phyloP scores from a whole-genome alignment of 2,329 filamentous ascomycete species.

The Plenodomus lindquistii region DNA sequence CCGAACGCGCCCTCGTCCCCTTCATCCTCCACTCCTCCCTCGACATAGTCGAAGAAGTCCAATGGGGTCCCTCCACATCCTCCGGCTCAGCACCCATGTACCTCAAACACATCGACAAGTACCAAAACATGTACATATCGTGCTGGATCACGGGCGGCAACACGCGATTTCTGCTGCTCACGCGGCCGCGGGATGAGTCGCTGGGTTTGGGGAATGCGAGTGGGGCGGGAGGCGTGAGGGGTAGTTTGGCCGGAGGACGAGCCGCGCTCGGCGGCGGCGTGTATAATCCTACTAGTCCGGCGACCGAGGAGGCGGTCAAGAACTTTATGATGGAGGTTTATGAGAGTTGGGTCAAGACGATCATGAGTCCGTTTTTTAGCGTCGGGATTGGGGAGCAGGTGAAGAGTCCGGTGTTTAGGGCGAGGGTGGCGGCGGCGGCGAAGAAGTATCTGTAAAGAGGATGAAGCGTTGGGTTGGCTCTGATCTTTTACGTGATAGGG shows the following conservation, averaged over 20 bases:
- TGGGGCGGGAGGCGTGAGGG: slow-evolving; percentile 25
- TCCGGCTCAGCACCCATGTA: slow-evolving; percentile 64
- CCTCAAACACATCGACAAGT: slow-evolving; percentile 94
- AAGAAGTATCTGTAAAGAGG: slow-evolving; percentile 79
- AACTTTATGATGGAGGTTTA: slow-evolving; percentile 96
- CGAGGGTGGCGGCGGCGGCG: slow-evolving; percentile 80
- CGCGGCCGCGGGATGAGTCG: slow-evolving; percentile 66
- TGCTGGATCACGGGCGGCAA: slow-evolving; percentile 93
- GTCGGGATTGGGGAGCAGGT: slow-evolving; percentile 84
- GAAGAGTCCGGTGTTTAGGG: slow-evolving; percentile 81
- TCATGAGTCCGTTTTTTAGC: slow-evolving; percentile 95
- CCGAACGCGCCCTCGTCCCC: slow-evolving; percentile 92
- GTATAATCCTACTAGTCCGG: slow-evolving; percentile 81
- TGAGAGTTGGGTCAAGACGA: slow-evolving; percentile 93
- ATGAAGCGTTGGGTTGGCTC: neutral
- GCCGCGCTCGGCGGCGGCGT: slow-evolving; percentile 45
- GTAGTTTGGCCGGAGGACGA: slow-evolving; percentile 38
- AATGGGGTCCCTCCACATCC: slow-evolving; percentile 67
- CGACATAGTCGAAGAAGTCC: slow-evolving; percentile 93
- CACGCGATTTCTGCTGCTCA: slow-evolving; percentile 90
- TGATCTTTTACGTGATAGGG: too few relatives aligned
- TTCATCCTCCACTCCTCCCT: slow-evolving; percentile 94
- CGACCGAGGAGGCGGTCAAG: slow-evolving; percentile 93
- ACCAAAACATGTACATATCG: slow-evolving; percentile 93
- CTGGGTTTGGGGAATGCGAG: slow-evolving; percentile 25